A percentile compares a stretch with the other conserved stretches of the same genome.
These are phyloP conservation scores for Nakazawaea holstii DNA, from an alignment of 805 yeast genomes.

Conservation along the genomic window DNA sequence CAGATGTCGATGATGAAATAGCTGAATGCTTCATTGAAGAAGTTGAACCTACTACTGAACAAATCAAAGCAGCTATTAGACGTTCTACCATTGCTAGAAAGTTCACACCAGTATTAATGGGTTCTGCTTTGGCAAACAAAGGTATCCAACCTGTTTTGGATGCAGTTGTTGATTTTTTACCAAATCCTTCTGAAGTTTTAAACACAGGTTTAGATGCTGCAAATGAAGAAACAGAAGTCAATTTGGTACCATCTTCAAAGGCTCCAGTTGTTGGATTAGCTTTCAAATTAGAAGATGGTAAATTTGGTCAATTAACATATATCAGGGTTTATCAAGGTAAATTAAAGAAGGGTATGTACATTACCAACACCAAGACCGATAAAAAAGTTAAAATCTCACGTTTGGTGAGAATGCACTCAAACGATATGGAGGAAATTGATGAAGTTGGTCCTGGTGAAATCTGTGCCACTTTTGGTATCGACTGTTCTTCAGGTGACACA, in stretches of 20 bases:
- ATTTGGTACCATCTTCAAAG: constrained; percentile 63
- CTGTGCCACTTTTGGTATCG: constrained; percentile 98
- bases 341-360: constrained; percentile 83
- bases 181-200: constrained; percentile 89
- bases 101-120: constrained; percentile 99
- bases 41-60: constrained; percentile 76
- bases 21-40: constrained; percentile 92
- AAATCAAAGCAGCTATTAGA: constrained; percentile 85
- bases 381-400: constrained; percentile 91
- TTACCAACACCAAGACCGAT: constrained; percentile 86
- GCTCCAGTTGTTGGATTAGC: constrained; percentile 94
- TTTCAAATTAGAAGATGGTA: constrained; percentile 98
- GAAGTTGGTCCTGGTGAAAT: constrained; percentile 98
- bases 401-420: constrained; percentile 96
- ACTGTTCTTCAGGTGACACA: constrained; percentile 98
- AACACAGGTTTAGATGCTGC: constrained; percentile 83
- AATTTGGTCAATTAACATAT: constrained; percentile 95
- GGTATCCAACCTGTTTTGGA: constrained; percentile 95
- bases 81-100: constrained; percentile 92
- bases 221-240: constrained; percentile 57
- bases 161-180: constrained; percentile 92
- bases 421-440: constrained; percentile 96
- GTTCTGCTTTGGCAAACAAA: constrained; percentile 94
- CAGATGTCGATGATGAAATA: constrained; percentile 97
- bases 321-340: constrained; percentile 96